Conservation (phyloP, 2,329 filamentous ascomycete species). For the Talaromyces sp. region DNA sequence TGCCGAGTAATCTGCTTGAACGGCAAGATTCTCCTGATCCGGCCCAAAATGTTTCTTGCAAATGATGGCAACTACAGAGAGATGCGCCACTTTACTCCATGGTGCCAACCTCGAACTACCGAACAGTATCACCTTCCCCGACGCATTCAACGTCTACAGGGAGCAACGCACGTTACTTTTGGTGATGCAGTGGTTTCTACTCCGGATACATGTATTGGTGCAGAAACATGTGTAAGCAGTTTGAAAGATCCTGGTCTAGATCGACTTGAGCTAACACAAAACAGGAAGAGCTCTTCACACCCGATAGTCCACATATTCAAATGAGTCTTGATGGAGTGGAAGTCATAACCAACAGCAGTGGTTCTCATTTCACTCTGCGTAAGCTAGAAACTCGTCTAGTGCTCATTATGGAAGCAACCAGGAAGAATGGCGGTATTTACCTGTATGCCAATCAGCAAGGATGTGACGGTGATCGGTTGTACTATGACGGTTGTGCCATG, state of each 20-base stretch:
- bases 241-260: too few relatives aligned
- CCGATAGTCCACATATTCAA: constrained; percentile 50
- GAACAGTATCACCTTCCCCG: constrained; percentile 63
- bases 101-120: constrained; percentile 50
- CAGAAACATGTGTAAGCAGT: constrained; percentile 20
- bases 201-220: constrained; percentile 57
- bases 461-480: constrained; percentile 55
- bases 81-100: constrained; percentile 54
- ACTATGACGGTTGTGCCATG: constrained; percentile 59
- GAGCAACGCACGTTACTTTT: constrained; percentile 55
- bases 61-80: constrained; percentile 62
- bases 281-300: constrained; percentile 63
- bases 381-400: constrained; percentile 62
- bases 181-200: constrained; percentile 64
- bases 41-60: constrained; percentile 64
- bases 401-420: constrained; percentile 62
- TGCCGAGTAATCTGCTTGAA: constrained; percentile 59
- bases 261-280: constrained; percentile 44
- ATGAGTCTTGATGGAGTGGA: constrained; percentile 67
- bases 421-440: constrained; percentile 42
- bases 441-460: constrained; percentile 45
- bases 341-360: constrained; percentile 63
- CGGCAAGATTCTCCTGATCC: constrained; percentile 63
- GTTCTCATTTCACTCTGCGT: constrained; percentile 50
- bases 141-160: constrained; percentile 55